phyloP scores from a whole-genome alignment of 495 filamentous ascomycete genomes.

The Emericellopsis terricola region DNA sequence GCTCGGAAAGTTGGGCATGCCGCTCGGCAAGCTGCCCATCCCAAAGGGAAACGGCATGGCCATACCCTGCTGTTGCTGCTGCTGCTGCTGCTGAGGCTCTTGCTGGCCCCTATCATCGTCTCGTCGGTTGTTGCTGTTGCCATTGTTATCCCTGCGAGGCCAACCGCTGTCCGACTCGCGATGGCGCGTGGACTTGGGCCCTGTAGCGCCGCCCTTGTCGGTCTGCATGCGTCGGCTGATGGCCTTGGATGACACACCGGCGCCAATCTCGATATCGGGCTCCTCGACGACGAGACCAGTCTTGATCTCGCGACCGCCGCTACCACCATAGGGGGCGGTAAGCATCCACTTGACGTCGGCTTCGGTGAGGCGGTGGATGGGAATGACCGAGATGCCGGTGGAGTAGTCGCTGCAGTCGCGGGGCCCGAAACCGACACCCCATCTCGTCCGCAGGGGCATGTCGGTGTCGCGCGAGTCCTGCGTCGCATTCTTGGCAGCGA shows the following conservation, averaged over 20 bases:
- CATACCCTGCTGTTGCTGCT: conserved; percentile 18
- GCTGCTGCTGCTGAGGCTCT: conserved; percentile 21
- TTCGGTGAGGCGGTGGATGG: conserved; percentile 79
- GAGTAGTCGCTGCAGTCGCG: conserved; percentile 95
- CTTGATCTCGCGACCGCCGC: conserved; percentile 66
- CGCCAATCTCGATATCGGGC: conserved; percentile 95
- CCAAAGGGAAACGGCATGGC: conserved; percentile 41
- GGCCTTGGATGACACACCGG: conserved; percentile 90
- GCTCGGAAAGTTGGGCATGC: conserved; percentile 53
- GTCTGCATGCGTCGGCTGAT: conserved; percentile 72
- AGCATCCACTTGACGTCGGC: conserved; percentile 96
- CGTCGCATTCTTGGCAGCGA: conserved; percentile 78
- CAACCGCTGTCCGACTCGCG: conserved; percentile 30
- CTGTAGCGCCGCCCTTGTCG: conserved; percentile 55
- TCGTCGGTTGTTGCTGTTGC: conserved; percentile 20
- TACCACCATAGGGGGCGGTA: conserved; percentile 83
- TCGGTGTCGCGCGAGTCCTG: conserved; percentile 55
- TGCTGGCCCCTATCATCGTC: conserved; percentile 13
- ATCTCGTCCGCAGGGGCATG: conserved; percentile 72
- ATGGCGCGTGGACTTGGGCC: conserved; percentile 48
- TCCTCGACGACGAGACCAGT: conserved; percentile 83
- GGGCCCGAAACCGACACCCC: conserved; percentile 95
- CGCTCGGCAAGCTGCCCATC: conserved; percentile 36
- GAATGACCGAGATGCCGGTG: conserved; percentile 83
- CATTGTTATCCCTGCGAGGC: conserved; percentile 18